Conservation (phyloP, 1,284 basidiomycete species). For the Lentinula novae-zelandiae region DNA sequence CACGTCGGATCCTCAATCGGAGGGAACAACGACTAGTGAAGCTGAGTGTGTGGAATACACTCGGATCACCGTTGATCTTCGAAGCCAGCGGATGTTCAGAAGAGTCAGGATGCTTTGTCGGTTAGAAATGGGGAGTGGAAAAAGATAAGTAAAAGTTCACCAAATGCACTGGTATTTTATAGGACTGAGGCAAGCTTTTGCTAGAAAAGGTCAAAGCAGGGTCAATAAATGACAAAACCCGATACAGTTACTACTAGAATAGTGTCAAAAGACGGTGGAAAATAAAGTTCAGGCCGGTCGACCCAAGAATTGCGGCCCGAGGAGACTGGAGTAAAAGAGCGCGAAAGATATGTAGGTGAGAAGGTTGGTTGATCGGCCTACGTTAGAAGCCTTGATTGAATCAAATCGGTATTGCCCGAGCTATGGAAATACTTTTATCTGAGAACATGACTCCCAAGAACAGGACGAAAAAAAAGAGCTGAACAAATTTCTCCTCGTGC, state of each 20-base stretch:
- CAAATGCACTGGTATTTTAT: neutral
- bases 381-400: too few relatives aligned
- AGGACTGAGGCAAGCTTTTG: neutral
- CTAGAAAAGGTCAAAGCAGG: too few relatives aligned
- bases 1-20: conserved; percentile 13
- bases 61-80: conserved; percentile 9
- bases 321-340: neutral
- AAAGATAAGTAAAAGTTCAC: neutral
- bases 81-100: neutral
- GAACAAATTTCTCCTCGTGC: too few relatives aligned
- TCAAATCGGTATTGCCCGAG: too few relatives aligned
- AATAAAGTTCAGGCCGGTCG: neutral
- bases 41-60: conserved; percentile 13
- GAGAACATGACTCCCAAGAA: too few relatives aligned
- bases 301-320: neutral
- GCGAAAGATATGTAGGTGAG: neutral
- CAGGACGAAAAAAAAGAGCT: too few relatives aligned
- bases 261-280: neutral
- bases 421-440: neutral
- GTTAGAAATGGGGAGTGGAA: neutral
- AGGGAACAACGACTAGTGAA: conserved; percentile 19
- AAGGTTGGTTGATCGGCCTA: neutral
- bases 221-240: too few relatives aligned
- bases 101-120: neutral
- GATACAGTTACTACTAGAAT: too few relatives aligned